These are phyloP conservation scores for Diatrype stigma DNA, from an alignment of 2,329 filamentous ascomycete genomes.

Conservation along the genomic window DNA sequence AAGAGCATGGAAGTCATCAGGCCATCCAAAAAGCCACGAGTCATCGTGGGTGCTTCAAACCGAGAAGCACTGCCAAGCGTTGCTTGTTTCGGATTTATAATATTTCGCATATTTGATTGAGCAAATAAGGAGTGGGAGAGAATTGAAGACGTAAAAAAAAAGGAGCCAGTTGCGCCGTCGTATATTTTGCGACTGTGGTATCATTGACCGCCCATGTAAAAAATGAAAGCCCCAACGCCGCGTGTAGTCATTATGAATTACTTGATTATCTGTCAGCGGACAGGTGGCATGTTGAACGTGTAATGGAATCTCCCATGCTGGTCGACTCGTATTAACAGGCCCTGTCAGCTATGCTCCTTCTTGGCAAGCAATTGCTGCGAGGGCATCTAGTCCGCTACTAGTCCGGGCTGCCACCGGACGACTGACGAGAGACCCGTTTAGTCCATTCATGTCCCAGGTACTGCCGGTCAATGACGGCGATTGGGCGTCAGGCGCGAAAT, in stretches of 20 bases:
- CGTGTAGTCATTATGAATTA: conserved; percentile 1
- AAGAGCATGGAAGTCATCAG: neutral
- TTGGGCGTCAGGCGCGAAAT: conserved; percentile 29
- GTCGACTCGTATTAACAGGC: conserved; percentile 8
- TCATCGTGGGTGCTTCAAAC: neutral
- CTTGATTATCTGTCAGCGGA: conserved; percentile 2
- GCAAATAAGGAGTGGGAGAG: neutral
- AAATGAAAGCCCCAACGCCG: conserved; percentile 2
- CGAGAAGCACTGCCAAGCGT: too few relatives aligned
- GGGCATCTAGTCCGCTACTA: conserved; percentile 50
- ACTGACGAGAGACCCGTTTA: conserved; percentile 41
- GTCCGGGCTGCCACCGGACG: conserved; percentile 39
- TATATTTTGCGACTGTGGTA: conserved; percentile 28
- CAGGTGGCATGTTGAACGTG: neutral
- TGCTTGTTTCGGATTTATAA: neutral
- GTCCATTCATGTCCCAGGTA: conserved; percentile 44
- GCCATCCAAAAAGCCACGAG: neutral
- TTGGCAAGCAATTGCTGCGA: conserved; percentile 52
- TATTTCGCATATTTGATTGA: neutral
- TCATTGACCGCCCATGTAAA: conserved; percentile 8
- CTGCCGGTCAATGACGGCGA: conserved; percentile 34
- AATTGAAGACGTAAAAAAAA: conserved; percentile 10
- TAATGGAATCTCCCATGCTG: neutral
- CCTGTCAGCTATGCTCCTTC: conserved; percentile 32
- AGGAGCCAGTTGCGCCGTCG: conserved; percentile 23